Evolutionary conservation across 1,284 basidiomycete genomes (phyloP).

Genomic region (Cryptococcus sp.): DNA sequence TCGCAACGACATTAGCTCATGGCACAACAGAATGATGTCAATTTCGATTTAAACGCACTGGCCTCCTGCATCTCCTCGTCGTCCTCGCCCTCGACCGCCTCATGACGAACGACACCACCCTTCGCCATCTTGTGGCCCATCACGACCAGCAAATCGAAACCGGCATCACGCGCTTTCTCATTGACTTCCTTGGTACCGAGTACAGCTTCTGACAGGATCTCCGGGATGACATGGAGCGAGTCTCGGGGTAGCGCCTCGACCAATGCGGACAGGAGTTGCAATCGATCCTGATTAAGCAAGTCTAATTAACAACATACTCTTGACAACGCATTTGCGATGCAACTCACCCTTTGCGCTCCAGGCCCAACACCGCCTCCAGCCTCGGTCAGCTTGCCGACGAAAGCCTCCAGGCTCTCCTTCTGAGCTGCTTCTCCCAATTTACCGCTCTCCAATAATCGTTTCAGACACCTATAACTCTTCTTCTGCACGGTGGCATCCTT

Average conservation of each 20-base stretch:
- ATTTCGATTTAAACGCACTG: constrained; percentile 53
- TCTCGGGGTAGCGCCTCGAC: constrained; percentile 69
- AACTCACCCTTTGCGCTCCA: constrained; percentile 80
- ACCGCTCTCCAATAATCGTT: constrained; percentile 67
- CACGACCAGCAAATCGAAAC: constrained; percentile 85
- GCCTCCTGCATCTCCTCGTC: constrained; percentile 63
- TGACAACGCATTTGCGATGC: neutral
- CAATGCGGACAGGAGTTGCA: constrained; percentile 73
- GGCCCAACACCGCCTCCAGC: constrained; percentile 67
- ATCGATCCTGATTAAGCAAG: constrained; percentile 66
- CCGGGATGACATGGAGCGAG: constrained; percentile 80
- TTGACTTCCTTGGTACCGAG: constrained; percentile 98
- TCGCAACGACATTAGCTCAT: too few species aligned
- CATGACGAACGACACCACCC: constrained; percentile 78
- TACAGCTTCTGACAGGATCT: constrained; percentile 90
- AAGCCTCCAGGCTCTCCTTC: constrained; percentile 59
- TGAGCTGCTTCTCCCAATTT: constrained; percentile 57
- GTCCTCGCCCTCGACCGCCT: constrained; percentile 76
- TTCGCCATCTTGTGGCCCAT: constrained; percentile 92
- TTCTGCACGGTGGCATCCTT: constrained; percentile 91
- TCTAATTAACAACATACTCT: neutral
- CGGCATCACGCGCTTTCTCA: constrained; percentile 83
- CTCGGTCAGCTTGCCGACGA: constrained; percentile 63
- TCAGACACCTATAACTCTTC: constrained; percentile 86
- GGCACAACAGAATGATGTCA: too few species aligned